Evolutionary conservation across 176 grass and related monocot genomes (phyloP), one percentile per base, ranked within the genome.

Genomic region (Cocos nucifera): DNA sequence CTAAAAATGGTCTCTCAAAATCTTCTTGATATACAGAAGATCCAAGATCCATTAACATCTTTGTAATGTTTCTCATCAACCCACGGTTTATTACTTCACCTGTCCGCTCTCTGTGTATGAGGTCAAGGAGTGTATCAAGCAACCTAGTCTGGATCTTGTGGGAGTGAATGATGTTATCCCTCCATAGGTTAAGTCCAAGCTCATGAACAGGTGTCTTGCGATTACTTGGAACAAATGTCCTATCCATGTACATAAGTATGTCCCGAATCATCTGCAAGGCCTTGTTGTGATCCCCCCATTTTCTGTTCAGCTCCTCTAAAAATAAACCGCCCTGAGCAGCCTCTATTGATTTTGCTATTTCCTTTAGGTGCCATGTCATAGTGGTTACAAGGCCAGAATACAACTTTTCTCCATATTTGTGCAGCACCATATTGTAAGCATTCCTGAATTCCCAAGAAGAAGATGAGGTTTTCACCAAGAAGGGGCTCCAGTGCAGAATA

Each of bases 401-500:
- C 17, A 80, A 16, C 25, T 86, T 95, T 72, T 89, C 90, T 0
- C 90, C 86, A 15, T 89, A 95, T 67, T 89, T 95, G 82, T 95
- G 90, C 68, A 95, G 86, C 68, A 95, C 90, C 90, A 95, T 89
- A 60, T 95, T 95, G 85, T 95, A 95, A 53, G 90, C 90, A 76
- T 67, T 95, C 86, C 90, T 95, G 83, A 48, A 76, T 5, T 66
- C 28, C 19, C 4, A 26, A 66, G 67, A 8, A 12, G 22, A 65
- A 55, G 7, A 0, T 22, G 4, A 0, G 5, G 32, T 44, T 44
- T 44, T 44, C 35, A 20, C 23, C 62, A 53, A 19, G 4, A 21
- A 21, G 54, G 22, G 54, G 12, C 22, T 55, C 19, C 9, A 61
- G 27, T 61, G 8, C 28, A 35, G 22, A 26, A 61, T 44, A 44